phyloP scores from a whole-genome alignment of 345 rosid species.

The Moricandia moricandioides region DNA sequence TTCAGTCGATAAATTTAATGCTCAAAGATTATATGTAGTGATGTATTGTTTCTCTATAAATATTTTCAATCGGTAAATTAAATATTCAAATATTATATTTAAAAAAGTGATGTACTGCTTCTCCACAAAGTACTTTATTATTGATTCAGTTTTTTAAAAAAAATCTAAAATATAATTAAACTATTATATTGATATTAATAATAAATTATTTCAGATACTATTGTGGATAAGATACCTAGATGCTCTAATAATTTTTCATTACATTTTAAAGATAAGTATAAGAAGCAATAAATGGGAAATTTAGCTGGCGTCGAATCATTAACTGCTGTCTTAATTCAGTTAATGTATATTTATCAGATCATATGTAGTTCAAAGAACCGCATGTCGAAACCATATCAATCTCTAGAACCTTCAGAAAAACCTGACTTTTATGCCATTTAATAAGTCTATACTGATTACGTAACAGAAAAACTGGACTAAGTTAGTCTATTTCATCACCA shows the following conservation, averaged over 20 bases:
- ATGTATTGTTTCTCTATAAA: too few relatives aligned
- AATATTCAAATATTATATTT: too few relatives aligned
- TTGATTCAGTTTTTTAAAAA: too few relatives aligned
- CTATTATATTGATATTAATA: too few relatives aligned
- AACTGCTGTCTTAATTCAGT: not conserved
- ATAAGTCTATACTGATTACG: not conserved
- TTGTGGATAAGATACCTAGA: too few relatives aligned
- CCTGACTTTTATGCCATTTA: not conserved
- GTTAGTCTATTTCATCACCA: not conserved
- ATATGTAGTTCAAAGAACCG: not conserved
- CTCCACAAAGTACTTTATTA: too few relatives aligned
- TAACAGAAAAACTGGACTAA: not conserved
- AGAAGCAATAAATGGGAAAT: not conserved
- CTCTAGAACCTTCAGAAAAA: not conserved
- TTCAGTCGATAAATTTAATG: too few relatives aligned
- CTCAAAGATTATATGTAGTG: too few relatives aligned
- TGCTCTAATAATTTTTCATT: not conserved
- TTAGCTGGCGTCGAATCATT: not conserved
- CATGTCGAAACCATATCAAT: not conserved
- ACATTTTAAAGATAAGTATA: constrained; percentile 14
- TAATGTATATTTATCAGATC: not conserved
- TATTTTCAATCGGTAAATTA: too few relatives aligned
- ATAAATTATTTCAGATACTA: too few relatives aligned
- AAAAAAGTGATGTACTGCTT: too few relatives aligned
- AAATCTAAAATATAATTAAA: too few relatives aligned